phyloP scores from a whole-genome alignment of 169 alveolate genomes.

The Prorocentrum cordatum region DNA sequence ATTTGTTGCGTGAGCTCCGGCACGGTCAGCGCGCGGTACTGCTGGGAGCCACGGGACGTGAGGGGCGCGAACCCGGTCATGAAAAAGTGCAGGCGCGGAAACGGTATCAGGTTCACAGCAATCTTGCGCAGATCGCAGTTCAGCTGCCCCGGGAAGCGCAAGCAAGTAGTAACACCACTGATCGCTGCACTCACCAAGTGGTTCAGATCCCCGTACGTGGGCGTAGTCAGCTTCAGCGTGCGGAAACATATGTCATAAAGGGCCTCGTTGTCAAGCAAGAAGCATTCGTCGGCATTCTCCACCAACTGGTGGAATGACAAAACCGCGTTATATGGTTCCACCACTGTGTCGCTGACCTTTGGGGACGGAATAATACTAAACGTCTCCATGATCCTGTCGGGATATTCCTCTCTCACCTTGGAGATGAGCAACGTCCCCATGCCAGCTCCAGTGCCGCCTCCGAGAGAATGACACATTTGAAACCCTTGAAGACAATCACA shows the following conservation, averaged over 20 bases:
- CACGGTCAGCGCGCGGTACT: constrained; percentile 96
- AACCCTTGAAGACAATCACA: too few species aligned
- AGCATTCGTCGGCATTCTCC: constrained; percentile 96
- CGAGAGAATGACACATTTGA: too few species aligned
- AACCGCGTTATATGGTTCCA: constrained; percentile 95
- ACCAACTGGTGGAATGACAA: constrained; percentile 95
- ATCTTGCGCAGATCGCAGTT: constrained; percentile 74
- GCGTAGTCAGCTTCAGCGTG: constrained; percentile 94
- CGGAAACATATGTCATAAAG: constrained; percentile 96
- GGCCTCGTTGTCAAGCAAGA: constrained; percentile 94
- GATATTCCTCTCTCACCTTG: constrained; percentile 96
- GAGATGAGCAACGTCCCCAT: constrained; percentile 94
- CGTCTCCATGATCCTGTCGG: constrained; percentile 97
- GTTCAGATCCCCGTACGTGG: constrained; percentile 95
- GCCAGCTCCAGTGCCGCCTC: constrained; percentile 97
- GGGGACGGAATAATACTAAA: constrained; percentile 98
- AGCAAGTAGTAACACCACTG: constrained; percentile 93
- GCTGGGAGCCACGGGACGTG: constrained; percentile 96
- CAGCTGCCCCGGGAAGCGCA: constrained; percentile 92
- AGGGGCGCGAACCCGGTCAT: constrained; percentile 98
- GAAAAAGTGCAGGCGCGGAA: constrained; percentile 95
- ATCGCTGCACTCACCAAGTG: constrained; percentile 95
- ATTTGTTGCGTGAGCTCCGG: constrained; percentile 95
- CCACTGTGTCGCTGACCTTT: constrained; percentile 97
- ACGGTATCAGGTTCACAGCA: constrained; percentile 94